These are phyloP conservation scores for Breynia disticha DNA, from an alignment of 441 rosid species.

Conservation along the genomic window DNA sequence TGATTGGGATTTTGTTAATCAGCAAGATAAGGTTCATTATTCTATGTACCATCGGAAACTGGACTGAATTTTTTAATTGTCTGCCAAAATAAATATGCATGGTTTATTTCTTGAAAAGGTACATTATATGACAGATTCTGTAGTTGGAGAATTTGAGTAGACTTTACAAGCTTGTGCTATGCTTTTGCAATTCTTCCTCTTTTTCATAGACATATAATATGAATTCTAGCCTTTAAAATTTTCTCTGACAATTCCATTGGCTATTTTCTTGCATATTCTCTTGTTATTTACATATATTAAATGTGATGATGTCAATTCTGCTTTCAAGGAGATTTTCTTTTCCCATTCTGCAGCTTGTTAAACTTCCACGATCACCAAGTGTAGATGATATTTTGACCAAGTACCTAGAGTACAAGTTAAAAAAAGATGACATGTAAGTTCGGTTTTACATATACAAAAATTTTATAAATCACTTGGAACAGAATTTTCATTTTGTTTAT, in stretches of 20 bases:
- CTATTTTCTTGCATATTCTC: too few species aligned
- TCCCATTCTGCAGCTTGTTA: constrained; percentile 58
- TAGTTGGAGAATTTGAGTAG: too few species aligned
- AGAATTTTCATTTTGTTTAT: background rate
- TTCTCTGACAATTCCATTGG: too few species aligned
- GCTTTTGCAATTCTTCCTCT: too few species aligned
- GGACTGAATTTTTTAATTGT: background rate
- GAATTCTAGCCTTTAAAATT: too few species aligned
- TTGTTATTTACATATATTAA: too few species aligned
- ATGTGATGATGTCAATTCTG: too few species aligned
- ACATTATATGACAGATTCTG: too few species aligned
- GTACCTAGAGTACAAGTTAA: constrained; percentile 73
- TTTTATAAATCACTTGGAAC: constrained; percentile 1
- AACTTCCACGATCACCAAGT: constrained; percentile 83
- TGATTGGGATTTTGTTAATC: constrained; percentile 74
- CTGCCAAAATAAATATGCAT: too few species aligned
- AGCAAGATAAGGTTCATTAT: constrained; percentile 67
- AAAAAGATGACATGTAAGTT: constrained; percentile 85
- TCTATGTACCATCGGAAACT: background rate
- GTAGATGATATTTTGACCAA: constrained; percentile 81
- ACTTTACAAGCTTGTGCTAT: too few species aligned
- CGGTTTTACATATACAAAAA: constrained; percentile 4
- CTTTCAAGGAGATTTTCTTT: background rate
- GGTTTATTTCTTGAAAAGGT: too few species aligned
- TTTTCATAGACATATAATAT: too few species aligned